These are phyloP conservation scores for Cubamyces sp. DNA, from an alignment of 768 basidiomycete genomes.

Conservation along the genomic window DNA sequence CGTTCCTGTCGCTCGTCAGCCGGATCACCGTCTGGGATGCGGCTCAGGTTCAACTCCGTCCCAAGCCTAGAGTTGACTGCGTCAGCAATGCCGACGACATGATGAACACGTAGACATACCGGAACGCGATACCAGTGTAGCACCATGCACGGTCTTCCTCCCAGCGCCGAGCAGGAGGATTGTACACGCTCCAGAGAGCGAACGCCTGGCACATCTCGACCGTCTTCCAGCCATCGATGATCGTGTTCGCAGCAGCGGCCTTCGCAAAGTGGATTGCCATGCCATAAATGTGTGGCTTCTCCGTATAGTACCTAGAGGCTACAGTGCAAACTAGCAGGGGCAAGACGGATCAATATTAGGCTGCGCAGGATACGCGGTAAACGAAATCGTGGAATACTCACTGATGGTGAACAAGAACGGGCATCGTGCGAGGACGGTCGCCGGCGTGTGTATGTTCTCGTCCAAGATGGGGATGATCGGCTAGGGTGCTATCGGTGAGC, in stretches of 20 bases:
- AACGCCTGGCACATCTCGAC: conserved; percentile 85
- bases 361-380: not conserved
- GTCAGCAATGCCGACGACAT: not conserved
- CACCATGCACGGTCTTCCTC: conserved; percentile 77
- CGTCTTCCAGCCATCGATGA: conserved; percentile 63
- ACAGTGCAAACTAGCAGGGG: conserved; percentile 66
- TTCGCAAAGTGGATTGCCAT: conserved; percentile 66
- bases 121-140: conserved; percentile 70
- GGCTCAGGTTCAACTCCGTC: conserved; percentile 69
- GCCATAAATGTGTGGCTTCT: conserved; percentile 56
- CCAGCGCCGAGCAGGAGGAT: conserved; percentile 63
- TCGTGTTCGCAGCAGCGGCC: conserved; percentile 59
- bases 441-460: conserved; percentile 56
- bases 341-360: too few relatives aligned
- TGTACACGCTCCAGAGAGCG: conserved; percentile 66
- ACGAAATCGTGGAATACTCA: conserved; percentile 38
- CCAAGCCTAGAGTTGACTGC: conserved; percentile 54
- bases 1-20: conserved; percentile 58
- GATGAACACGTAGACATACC: conserved; percentile 40
- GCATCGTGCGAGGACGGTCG: conserved; percentile 53
- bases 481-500: conserved; percentile 41
- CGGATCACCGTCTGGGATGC: conserved; percentile 46
- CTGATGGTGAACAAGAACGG: conserved; percentile 67
- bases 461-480: conserved; percentile 64
- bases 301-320: conserved; percentile 65